Conservation (phyloP, 2,329 filamentous ascomycete species). For the Coniella lustricola region DNA sequence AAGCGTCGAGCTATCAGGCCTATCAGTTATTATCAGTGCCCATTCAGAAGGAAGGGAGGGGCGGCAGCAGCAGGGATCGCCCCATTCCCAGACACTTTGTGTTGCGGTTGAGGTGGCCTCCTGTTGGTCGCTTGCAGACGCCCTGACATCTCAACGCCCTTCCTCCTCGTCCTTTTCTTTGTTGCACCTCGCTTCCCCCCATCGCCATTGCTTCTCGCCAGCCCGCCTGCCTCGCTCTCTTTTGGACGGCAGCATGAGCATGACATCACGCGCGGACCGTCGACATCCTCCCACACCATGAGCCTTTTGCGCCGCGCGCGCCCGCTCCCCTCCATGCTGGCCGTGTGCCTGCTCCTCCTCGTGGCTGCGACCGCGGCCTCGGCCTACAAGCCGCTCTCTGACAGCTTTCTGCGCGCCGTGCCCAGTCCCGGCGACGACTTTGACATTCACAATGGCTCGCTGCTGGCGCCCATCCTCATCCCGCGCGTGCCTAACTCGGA, state of each 20-base stretch:
- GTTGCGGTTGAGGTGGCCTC: too few species aligned
- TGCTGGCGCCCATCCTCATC: slow-evolving; percentile 80
- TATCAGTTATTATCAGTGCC: too few species aligned
- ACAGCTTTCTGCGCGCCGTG: slow-evolving; percentile 64
- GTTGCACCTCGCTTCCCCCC: not conserved
- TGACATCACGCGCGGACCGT: not conserved
- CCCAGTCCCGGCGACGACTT: slow-evolving; percentile 70
- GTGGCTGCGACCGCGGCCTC: slow-evolving; percentile 21
- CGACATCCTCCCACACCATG: slow-evolving; percentile 13
- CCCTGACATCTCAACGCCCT: too few species aligned
- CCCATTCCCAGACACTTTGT: too few species aligned
- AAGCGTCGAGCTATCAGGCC: too few species aligned
- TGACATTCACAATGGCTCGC: slow-evolving; percentile 64
- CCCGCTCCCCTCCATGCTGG: slow-evolving; percentile 17
- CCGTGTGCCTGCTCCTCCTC: slow-evolving; percentile 14
- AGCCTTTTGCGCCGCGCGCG: slow-evolving; percentile 9
- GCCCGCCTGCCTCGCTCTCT: not conserved
- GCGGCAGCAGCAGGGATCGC: too few species aligned
- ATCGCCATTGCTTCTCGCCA: not conserved
- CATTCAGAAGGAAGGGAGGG: too few species aligned
- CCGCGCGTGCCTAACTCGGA: slow-evolving; percentile 83
- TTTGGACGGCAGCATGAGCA: slow-evolving; percentile 10
- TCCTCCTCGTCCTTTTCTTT: too few species aligned
- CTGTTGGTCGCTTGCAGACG: too few species aligned
- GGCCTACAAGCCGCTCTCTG: slow-evolving; percentile 54